These are phyloP conservation scores for Arbutus unedo DNA, from an alignment of 148 eudicot species.

Conservation along the genomic window DNA sequence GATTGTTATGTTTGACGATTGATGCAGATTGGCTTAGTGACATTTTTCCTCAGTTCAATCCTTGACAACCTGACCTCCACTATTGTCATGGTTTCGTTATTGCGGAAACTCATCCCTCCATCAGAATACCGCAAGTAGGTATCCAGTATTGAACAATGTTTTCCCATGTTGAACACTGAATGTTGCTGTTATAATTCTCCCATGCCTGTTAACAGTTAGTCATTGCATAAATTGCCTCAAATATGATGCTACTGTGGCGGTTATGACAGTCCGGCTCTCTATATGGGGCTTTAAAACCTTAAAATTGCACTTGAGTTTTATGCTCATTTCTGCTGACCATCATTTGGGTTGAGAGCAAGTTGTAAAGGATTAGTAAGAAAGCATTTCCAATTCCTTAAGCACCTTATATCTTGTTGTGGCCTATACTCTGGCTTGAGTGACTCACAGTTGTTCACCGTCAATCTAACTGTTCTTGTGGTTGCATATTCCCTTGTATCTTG, in stretches of 20 bases:
- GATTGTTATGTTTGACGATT: slow-evolving; percentile 3
- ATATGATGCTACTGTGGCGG: not conserved
- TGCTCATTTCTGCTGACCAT: not conserved
- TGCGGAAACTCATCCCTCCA: slow-evolving; percentile 85
- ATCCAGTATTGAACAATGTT: not conserved
- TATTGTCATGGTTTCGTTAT: slow-evolving; percentile 91
- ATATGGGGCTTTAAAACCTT: not conserved
- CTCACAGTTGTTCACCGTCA: not conserved
- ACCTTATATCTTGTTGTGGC: not conserved
- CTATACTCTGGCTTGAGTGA: not conserved
- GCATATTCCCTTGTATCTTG: not conserved
- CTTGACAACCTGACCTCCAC: slow-evolving; percentile 98
- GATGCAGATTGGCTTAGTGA: slow-evolving; percentile 92
- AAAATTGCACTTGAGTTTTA: not conserved
- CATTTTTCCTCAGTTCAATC: slow-evolving; percentile 87
- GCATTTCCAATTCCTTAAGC: not conserved
- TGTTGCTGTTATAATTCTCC: not conserved
- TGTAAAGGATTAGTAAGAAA: not conserved
- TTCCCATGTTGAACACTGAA: not conserved
- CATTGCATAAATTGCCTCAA: not conserved
- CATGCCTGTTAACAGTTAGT: not conserved
- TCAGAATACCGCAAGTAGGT: slow-evolving; percentile 97
- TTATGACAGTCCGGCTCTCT: not conserved
- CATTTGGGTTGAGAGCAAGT: not conserved
- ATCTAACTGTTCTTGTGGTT: not conserved